Conservation (phyloP, 176 grass and related monocot species). For the Poa pratensis region DNA sequence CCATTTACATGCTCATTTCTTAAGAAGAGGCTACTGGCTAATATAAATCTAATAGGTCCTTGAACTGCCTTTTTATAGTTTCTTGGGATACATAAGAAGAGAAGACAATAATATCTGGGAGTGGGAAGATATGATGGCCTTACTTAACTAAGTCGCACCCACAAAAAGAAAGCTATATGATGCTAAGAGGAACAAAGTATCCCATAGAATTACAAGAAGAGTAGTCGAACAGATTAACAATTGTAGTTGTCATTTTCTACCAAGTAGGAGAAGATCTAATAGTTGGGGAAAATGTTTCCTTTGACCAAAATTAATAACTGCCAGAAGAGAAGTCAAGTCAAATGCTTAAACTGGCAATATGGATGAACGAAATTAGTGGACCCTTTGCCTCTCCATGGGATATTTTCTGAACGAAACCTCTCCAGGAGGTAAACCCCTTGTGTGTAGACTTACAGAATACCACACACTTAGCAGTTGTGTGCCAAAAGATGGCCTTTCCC, state of each 20-base stretch:
- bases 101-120: too few species aligned
- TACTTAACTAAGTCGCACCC: too few species aligned
- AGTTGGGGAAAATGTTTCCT: background rate
- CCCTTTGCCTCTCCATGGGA: background rate
- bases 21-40: too few species aligned
- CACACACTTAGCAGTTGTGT: background rate
- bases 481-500: constrained; percentile 1
- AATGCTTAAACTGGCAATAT: background rate
- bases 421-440: background rate
- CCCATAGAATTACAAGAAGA: background rate
- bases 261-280: background rate
- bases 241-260: background rate
- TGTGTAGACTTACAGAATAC: constrained; percentile 23
- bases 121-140: too few species aligned
- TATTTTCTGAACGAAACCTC: background rate
- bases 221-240: background rate
- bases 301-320: background rate
- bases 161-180: background rate
- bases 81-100: too few species aligned
- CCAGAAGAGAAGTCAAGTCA: too few species aligned
- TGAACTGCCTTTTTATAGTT: too few species aligned
- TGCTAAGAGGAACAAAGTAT: constrained; percentile 13
- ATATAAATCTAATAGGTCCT: too few species aligned
- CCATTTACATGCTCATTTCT: too few species aligned
- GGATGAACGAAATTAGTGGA: background rate